Percentiles rank a stretch among this genome's conserved stretches.
Conservation (phyloP, 495 filamentous ascomycete genomes). For the Penicillium bovifimosum region DNA sequence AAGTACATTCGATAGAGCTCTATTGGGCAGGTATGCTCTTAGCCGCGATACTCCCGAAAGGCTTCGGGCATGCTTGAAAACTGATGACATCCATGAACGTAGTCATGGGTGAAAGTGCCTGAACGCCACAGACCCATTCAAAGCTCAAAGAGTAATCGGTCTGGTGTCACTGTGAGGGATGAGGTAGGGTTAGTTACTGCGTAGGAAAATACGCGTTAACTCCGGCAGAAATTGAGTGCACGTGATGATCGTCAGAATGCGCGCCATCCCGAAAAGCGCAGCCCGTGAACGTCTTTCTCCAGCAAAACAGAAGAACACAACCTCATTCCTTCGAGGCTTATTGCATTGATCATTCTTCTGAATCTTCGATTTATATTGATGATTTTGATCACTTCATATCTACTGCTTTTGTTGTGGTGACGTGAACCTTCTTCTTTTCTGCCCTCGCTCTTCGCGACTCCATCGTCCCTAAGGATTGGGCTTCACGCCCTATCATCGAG, state of each 20-base stretch:
- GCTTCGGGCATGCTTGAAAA: constrained; percentile 39
- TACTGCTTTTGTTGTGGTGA: background rate
- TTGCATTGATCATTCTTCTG: background rate
- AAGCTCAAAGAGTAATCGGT: background rate
- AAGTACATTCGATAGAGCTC: background rate
- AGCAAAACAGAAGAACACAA: constrained; percentile 5
- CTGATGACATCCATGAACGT: constrained; percentile 50
- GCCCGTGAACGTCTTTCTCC: background rate
- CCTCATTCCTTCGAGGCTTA: background rate
- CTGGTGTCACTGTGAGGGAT: background rate
- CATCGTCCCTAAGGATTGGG: constrained; percentile 22
- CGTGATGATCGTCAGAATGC: constrained; percentile 39
- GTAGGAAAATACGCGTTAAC: constrained; percentile 1
- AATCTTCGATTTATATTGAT: background rate
- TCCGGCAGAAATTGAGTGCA: constrained; percentile 31
- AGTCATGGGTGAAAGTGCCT: constrained; percentile 20
- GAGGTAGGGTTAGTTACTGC: background rate
- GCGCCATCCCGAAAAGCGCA: constrained; percentile 35
- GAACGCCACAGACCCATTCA: constrained; percentile 11
- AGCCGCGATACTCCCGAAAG: constrained; percentile 37
- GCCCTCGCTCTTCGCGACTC: constrained; percentile 30
- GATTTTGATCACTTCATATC: background rate
- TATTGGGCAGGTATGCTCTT: constrained; percentile 19
- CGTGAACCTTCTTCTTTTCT: constrained; percentile 7
- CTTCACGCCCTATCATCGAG: constrained; percentile 26